phyloP scores from a whole-genome alignment of 2,329 filamentous ascomycete genomes.

The Microcyclospora tardicrescens region DNA sequence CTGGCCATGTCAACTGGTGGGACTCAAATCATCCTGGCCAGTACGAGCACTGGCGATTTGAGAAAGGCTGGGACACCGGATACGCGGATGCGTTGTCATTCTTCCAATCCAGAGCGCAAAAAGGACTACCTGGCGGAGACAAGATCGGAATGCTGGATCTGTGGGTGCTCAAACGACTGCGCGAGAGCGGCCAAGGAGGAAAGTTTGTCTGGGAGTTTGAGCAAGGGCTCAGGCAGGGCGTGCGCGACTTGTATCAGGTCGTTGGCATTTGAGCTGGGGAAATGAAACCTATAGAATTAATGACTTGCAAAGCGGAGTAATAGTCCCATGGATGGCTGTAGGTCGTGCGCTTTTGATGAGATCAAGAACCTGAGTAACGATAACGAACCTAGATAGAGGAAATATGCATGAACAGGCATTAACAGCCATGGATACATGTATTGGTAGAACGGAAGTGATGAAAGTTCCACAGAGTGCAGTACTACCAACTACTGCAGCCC shows the following conservation, averaged over 20 bases:
- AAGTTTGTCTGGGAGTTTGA: constrained; percentile 40
- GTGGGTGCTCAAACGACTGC: constrained; percentile 44
- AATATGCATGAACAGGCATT: no score
- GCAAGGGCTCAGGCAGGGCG: constrained; percentile 35
- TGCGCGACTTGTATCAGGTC: constrained; percentile 29
- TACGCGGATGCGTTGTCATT: constrained; percentile 43
- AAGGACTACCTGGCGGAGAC: constrained; percentile 31
- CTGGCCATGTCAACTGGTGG: constrained; percentile 40
- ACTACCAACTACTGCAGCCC: no score
- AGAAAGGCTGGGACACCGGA: constrained; percentile 43
- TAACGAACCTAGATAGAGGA: no score
- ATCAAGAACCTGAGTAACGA: no score
- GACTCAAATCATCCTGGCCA: constrained; percentile 31
- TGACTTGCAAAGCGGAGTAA: no score
- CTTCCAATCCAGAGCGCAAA: constrained; percentile 31
- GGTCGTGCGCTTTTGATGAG: no score
- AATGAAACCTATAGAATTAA: no score
- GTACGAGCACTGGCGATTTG: constrained; percentile 41
- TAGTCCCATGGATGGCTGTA: no score
- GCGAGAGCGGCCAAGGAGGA: constrained; percentile 37
- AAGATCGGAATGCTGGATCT: constrained; percentile 45
- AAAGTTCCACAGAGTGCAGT: no score
- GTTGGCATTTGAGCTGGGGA: constrained; percentile 14
- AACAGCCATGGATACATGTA: no score
- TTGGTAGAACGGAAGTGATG: no score